Conservation (phyloP, 164 flowering plant genomes). For the Nymphaea colorata region DNA sequence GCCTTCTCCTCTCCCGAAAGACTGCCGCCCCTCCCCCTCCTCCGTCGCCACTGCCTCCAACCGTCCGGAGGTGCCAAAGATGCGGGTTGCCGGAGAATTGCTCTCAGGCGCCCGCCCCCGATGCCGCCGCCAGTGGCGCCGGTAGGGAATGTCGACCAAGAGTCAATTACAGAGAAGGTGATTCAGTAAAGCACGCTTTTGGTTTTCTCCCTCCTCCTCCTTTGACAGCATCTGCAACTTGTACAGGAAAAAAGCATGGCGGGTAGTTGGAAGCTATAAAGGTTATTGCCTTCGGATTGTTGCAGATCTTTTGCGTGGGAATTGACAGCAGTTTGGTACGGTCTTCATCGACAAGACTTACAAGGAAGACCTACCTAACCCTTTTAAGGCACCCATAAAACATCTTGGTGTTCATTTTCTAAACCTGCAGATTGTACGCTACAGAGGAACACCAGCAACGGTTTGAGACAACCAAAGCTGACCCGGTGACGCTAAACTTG, state of each 20-base stretch:
- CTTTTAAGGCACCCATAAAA: no score
- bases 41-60: background rate
- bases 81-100: conserved; percentile 28
- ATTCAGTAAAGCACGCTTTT: conserved; percentile 14
- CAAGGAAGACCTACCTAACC: no score
- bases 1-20: conserved; percentile 20
- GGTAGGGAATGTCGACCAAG: conserved; percentile 13
- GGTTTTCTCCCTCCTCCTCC: background rate
- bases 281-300: no score
- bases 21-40: background rate
- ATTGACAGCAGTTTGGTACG: no score
- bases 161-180: conserved; percentile 26
- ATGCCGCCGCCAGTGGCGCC: conserved; percentile 20
- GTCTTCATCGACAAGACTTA: no score
- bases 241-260: background rate
- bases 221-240: background rate
- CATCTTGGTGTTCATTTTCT: no score
- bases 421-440: no score
- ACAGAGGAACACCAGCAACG: no score
- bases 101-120: conserved; percentile 17
- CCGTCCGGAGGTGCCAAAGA: conserved; percentile 10
- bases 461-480: no score
- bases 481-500: no score
- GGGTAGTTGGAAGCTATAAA: background rate
- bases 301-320: no score